A percentile compares a stretch with the other conserved stretches of the same genome.
Conservation (phyloP, 371 early-diverging fungal species). For the Apophysomyces variabilis region DNA sequence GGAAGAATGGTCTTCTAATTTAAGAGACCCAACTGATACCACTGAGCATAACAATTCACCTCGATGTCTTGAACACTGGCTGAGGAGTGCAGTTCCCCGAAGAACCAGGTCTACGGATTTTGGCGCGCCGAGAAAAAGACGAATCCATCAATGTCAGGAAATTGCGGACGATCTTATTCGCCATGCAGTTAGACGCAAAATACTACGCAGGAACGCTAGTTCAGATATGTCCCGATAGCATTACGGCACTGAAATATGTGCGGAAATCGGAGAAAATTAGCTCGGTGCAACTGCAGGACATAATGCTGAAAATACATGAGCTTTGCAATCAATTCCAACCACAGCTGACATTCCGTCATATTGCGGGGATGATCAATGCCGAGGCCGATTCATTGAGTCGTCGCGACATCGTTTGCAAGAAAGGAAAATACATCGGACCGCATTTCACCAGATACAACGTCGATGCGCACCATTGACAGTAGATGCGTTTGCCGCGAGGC, state of each 20-base stretch:
- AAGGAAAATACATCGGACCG: not conserved
- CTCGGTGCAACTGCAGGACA: conserved; percentile 18
- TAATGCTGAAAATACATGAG: conserved; percentile 22
- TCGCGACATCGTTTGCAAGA: conserved; percentile 13
- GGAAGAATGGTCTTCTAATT: conserved; percentile 17
- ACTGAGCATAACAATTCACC: not conserved
- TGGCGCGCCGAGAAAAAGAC: conserved; percentile 21
- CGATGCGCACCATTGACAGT: conserved; percentile 19
- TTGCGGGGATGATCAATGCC: conserved; percentile 21
- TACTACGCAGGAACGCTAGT: conserved; percentile 13
- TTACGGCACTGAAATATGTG: conserved; percentile 30
- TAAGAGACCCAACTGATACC: not conserved
- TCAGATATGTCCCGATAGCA: conserved; percentile 25
- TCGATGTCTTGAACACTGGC: conserved; percentile 17
- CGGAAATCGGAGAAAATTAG: conserved; percentile 23
- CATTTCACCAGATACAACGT: conserved; percentile 17
- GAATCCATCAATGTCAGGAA: conserved; percentile 29
- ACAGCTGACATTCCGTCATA: conserved; percentile 18
- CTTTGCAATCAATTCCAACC: conserved; percentile 15
- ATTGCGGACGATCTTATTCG: conserved; percentile 24
- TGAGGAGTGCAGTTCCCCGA: conserved; percentile 13
- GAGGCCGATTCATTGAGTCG: conserved; percentile 23
- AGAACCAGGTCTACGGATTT: conserved; percentile 12
- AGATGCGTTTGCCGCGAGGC: conserved; percentile 36
- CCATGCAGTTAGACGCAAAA: conserved; percentile 15